These are phyloP conservation scores for Plasmodium reichenowi DNA, from an alignment of 169 alveolate species.

Conservation along the genomic window DNA sequence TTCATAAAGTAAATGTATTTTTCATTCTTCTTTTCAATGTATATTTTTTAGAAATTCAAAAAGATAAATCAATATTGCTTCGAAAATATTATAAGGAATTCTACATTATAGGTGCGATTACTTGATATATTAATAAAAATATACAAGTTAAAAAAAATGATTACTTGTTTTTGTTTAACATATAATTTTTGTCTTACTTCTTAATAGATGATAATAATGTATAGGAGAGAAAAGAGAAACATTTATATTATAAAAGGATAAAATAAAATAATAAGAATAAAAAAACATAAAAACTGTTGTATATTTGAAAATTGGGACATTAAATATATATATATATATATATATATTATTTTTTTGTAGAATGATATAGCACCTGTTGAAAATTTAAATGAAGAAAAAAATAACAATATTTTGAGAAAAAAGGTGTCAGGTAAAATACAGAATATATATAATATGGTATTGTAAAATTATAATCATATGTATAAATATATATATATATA, in stretches of 20 bases:
- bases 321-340: slow-evolving; percentile 17
- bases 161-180: not conserved
- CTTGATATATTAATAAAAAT: slow-evolving; percentile 7
- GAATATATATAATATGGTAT: too few species aligned
- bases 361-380: slow-evolving; percentile 4
- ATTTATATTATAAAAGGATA: not conserved
- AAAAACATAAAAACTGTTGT: too few species aligned
- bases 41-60: slow-evolving; percentile 61
- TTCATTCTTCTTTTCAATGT: not conserved
- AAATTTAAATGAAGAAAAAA: slow-evolving; percentile 9
- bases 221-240: slow-evolving; percentile 14
- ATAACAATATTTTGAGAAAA: not conserved
- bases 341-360: slow-evolving; percentile 16
- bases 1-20: slow-evolving; percentile 1
- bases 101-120: slow-evolving; percentile 15
- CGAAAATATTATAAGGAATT: slow-evolving; percentile 73
- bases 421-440: slow-evolving; percentile 14
- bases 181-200: slow-evolving; percentile 9
- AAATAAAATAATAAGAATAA: not conserved
- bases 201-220: slow-evolving; percentile 41
- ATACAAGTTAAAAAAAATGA: not conserved
- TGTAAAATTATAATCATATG: too few species aligned
- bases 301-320: too few species aligned
- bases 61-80: slow-evolving; percentile 47
- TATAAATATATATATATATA: not conserved